Evolutionary conservation across 176 grass and related monocot species (phyloP).

Genomic region (Avena eriantha): DNA sequence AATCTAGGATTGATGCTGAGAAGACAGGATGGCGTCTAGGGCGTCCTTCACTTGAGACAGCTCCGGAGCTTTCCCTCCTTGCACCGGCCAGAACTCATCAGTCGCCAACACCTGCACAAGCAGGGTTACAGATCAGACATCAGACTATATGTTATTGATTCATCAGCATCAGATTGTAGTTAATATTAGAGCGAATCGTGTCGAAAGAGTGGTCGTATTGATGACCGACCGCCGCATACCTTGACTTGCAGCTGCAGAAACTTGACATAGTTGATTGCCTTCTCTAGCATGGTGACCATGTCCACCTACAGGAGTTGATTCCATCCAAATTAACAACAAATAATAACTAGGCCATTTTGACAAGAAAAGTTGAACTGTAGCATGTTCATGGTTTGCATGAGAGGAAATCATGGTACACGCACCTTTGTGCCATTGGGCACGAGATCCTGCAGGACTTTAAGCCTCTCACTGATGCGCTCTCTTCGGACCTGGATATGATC

Average conservation of each 20-base stretch:
- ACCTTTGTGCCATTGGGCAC: slow-evolving; percentile 94
- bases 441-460: slow-evolving; percentile 92
- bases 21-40: slow-evolving; percentile 79
- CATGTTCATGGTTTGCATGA: neutral
- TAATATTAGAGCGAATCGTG: neutral
- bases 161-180: neutral
- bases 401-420: neutral
- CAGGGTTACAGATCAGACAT: neutral
- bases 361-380: neutral
- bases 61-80: slow-evolving; percentile 86
- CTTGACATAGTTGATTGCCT: slow-evolving; percentile 96
- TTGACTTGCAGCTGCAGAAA: slow-evolving; percentile 98
- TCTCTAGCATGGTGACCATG: slow-evolving; percentile 97
- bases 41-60: slow-evolving; percentile 87
- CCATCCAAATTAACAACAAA: neutral
- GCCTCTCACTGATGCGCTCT: slow-evolving; percentile 82
- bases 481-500: slow-evolving; percentile 60
- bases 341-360: neutral
- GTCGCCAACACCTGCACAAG: slow-evolving; percentile 70
- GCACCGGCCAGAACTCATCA: slow-evolving; percentile 94
- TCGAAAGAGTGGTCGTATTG: neutral
- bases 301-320: slow-evolving; percentile 60
- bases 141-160: neutral
- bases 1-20: slow-evolving; percentile 51
- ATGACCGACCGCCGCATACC: slow-evolving; percentile 34